These are phyloP conservation scores for Epithemia pelagica DNA, from an alignment of 108 stramenopile genomes.

Conservation along the genomic window DNA sequence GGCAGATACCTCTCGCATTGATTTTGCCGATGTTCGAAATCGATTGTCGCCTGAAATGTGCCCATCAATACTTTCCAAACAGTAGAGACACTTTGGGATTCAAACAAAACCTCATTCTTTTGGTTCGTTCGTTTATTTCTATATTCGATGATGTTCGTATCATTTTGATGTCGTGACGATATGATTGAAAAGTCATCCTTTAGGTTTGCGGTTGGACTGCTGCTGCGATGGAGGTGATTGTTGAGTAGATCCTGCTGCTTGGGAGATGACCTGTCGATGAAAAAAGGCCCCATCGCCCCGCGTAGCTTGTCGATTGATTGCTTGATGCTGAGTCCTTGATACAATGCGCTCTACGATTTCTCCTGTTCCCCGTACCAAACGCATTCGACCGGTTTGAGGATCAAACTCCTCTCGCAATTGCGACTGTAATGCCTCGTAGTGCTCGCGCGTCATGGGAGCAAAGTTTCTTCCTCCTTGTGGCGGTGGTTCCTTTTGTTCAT, in stretches of 20 bases:
- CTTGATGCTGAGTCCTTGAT: constrained; percentile 59
- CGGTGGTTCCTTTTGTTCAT: background rate
- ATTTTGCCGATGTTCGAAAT: constrained; percentile 48
- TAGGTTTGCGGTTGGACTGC: background rate
- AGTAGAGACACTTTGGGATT: background rate
- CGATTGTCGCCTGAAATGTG: constrained; percentile 46
- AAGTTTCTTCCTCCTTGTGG: constrained; percentile 19
- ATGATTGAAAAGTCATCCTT: background rate
- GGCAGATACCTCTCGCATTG: constrained; percentile 66
- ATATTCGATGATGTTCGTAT: too few relatives aligned
- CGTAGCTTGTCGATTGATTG: constrained; percentile 75
- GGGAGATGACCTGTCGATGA: constrained; percentile 9
- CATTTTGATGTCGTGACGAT: background rate
- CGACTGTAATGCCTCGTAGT: constrained; percentile 72
- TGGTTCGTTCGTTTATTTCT: too few relatives aligned
- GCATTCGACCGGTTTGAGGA: constrained; percentile 60
- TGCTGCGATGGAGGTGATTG: too few relatives aligned
- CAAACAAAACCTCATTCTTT: too few relatives aligned
- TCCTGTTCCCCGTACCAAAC: constrained; percentile 82
- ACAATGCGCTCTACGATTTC: constrained; percentile 92
- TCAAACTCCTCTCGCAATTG: constrained; percentile 81
- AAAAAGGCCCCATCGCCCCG: constrained; percentile 64
- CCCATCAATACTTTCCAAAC: background rate
- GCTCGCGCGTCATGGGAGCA: constrained; percentile 76
- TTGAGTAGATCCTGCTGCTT: background rate